Percentiles rank a stretch among this genome's conserved stretches.
These are phyloP conservation scores for Gossypium schwendimanii DNA, from an alignment of 441 rosid species.

Conservation along the genomic window DNA sequence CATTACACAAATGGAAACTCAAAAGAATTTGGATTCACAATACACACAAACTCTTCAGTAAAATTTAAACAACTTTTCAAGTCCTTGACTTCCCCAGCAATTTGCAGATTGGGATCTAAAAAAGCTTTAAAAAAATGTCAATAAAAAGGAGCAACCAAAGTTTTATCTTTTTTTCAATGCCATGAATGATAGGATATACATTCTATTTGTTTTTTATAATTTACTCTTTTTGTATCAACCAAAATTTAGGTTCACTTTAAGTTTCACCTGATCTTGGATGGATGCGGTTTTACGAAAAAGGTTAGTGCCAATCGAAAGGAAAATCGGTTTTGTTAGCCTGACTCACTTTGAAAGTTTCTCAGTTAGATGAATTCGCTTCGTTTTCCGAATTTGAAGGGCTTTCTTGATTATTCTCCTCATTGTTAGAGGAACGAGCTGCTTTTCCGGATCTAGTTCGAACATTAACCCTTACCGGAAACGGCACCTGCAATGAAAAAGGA, in stretches of 20 bases:
- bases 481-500: constrained; percentile 30
- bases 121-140: neutral
- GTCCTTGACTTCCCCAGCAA: neutral
- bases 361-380: constrained; percentile 29
- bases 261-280: constrained; percentile 15
- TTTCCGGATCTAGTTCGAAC: constrained; percentile 48
- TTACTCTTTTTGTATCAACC: constrained; percentile 20
- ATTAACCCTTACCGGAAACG: constrained; percentile 56
- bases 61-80: neutral
- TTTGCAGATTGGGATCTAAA: neutral
- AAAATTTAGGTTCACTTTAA: constrained; percentile 24
- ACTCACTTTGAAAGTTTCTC: constrained; percentile 33
- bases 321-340: constrained; percentile 22
- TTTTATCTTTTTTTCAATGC: neutral
- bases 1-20: neutral
- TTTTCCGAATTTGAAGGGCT: constrained; percentile 18
- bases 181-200: neutral
- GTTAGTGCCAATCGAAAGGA: constrained; percentile 30
- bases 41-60: neutral
- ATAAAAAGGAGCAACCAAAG: neutral
- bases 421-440: constrained; percentile 22
- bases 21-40: neutral
- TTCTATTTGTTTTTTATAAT: neutral
- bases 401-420: constrained; percentile 33
- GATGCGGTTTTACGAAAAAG: constrained; percentile 17